Evolutionary conservation across 176 grass and related monocot species (phyloP).

Genomic region (Lolium rigidum): DNA sequence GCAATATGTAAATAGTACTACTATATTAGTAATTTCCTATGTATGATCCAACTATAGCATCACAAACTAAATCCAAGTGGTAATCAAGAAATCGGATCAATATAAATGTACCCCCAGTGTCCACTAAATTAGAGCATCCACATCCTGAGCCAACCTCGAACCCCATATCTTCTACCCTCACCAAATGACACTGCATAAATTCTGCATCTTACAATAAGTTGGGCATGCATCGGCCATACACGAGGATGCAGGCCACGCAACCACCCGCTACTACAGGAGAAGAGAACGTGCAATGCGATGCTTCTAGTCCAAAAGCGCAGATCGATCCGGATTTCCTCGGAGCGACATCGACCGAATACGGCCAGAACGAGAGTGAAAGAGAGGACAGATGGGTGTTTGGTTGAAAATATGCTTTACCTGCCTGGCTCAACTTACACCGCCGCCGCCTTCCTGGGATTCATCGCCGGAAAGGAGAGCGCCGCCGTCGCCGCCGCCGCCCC

Average conservation of each 20-base stretch:
- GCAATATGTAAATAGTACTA: neutral
- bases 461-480: neutral
- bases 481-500: neutral
- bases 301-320: neutral
- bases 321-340: neutral
- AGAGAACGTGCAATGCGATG: neutral
- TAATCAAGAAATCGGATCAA: neutral
- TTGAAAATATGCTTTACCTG: neutral
- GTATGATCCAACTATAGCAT: neutral
- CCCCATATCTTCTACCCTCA: neutral
- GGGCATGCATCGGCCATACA: neutral
- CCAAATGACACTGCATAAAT: neutral
- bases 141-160: neutral
- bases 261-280: neutral
- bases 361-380: neutral
- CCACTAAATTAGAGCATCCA: slow-evolving; percentile 10
- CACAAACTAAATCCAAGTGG: neutral
- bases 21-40: neutral
- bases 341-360: neutral
- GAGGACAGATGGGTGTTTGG: neutral
- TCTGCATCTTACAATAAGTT: neutral
- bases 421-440: neutral
- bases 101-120: neutral
- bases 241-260: neutral
- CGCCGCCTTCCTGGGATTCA: neutral